A percentile compares a stretch with the other conserved stretches of the same genome.
Conservation (phyloP, 1,284 basidiomycete species). For the Rhodotorula glutinis region DNA sequence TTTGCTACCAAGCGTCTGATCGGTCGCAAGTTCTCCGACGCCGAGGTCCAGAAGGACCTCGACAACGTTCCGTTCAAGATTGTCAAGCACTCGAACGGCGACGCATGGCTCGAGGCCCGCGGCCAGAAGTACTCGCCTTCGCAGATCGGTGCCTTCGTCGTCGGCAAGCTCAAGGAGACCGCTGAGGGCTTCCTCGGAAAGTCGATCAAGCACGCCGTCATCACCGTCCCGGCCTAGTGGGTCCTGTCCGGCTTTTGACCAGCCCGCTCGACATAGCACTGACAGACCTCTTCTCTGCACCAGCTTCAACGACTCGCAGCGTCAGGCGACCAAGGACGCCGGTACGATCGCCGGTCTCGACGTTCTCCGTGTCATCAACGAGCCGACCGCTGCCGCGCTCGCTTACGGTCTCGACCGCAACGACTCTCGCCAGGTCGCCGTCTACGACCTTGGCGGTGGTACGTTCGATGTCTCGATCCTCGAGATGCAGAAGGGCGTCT, state of each 20-base stretch:
- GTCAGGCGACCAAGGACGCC: conserved; percentile 96
- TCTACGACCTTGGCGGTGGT: conserved; percentile 93
- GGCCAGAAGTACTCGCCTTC: conserved; percentile 60
- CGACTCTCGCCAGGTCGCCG: conserved; percentile 84
- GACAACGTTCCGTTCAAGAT: conserved; percentile 60
- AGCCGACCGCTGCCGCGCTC: conserved; percentile 95
- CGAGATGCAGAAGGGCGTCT: conserved; percentile 98
- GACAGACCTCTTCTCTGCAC: neutral
- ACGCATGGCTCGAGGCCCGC: conserved; percentile 69
- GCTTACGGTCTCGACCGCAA: conserved; percentile 88
- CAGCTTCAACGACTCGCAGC: conserved; percentile 93
- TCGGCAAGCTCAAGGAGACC: conserved; percentile 94
- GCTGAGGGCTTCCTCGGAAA: conserved; percentile 89
- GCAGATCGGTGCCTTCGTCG: conserved; percentile 72
- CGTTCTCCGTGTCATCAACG: conserved; percentile 97
- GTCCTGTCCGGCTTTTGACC: neutral
- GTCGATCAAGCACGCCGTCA: conserved; percentile 82
- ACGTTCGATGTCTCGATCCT: conserved; percentile 98
- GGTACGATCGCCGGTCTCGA: conserved; percentile 96
- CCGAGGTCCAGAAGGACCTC: conserved; percentile 88
- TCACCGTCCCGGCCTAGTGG: conserved; percentile 88
- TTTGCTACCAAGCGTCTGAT: conserved; percentile 97
- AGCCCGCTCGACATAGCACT: neutral
- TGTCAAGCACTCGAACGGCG: conserved; percentile 63
- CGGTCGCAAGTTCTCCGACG: conserved; percentile 88